phyloP scores from a whole-genome alignment of 805 yeast genomes.

The Cyberlindnera petersonii region DNA sequence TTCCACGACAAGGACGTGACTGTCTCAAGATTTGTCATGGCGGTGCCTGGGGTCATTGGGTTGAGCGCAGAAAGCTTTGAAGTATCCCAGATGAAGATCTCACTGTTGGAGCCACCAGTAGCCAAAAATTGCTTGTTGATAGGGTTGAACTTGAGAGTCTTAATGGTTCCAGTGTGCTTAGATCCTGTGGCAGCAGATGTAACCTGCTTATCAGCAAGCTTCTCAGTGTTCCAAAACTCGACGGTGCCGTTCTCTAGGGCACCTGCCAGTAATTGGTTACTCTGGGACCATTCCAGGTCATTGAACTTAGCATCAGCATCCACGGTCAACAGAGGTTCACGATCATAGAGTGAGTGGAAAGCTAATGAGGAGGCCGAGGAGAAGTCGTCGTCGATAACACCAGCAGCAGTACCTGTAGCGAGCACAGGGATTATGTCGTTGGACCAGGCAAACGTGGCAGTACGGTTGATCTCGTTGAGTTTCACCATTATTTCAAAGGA shows the following conservation, averaged over 20 bases:
- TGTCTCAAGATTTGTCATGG: slow-evolving; percentile 78
- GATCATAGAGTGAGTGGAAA: slow-evolving; percentile 58
- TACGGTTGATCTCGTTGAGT: slow-evolving; percentile 74
- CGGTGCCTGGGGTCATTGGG: slow-evolving; percentile 65
- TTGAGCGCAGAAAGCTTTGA: slow-evolving; percentile 48
- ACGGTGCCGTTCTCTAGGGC: slow-evolving; percentile 82
- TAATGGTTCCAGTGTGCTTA: slow-evolving; percentile 68
- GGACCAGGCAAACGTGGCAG: slow-evolving; percentile 98
- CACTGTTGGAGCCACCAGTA: slow-evolving; percentile 86
- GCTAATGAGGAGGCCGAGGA: slow-evolving; percentile 75
- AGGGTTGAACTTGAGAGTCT: slow-evolving; percentile 73
- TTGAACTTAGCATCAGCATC: slow-evolving; percentile 61
- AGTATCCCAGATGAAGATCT: slow-evolving; percentile 87
- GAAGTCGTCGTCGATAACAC: slow-evolving; percentile 87
- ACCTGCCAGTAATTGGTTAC: slow-evolving; percentile 69
- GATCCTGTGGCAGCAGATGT: slow-evolving; percentile 49
- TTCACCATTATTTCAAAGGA: slow-evolving; percentile 51
- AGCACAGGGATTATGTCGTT: slow-evolving; percentile 65
- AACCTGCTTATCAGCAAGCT: slow-evolving; percentile 40
- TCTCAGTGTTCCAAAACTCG: slow-evolving; percentile 69
- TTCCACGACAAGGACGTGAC: slow-evolving; percentile 87
- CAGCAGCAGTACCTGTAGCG: slow-evolving; percentile 94
- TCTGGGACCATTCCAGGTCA: slow-evolving; percentile 80
- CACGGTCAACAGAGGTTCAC: slow-evolving; percentile 41
- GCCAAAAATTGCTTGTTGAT: slow-evolving; percentile 68